Base-by-base conservation (phyloP, 768 basidiomycete genomes). In the Rubroboletus pulcherrimus region DNA sequence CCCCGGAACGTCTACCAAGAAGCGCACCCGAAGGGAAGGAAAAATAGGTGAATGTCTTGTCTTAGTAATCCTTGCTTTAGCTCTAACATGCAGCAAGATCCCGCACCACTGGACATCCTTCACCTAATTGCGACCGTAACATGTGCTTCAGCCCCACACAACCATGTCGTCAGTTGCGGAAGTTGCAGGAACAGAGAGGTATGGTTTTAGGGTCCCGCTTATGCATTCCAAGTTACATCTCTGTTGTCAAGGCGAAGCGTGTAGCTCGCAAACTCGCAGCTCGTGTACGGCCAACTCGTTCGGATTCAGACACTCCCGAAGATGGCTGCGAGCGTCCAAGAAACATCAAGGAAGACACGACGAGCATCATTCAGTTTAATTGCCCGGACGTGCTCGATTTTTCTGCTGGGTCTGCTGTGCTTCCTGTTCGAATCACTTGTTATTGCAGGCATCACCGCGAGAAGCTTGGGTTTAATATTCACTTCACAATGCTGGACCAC, bases 381-480 rank as follows among this genome's bases (percentile, higher is more conserved):
- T 96, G 94, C 61, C 80, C 91, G 0, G 91, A 95, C 61, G 78
- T 91, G 41, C 81, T 98, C 45, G 92, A 94, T 66, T 93, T 98
- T 69, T 87, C 85, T 7, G 78, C 85, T 12, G 97, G 97, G 21
- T 89, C 91, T 19, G 87, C 86, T 26, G 81, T 91, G 19, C 78
- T 99, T n/a, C 96, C 96, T 8, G 84, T 97, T 37, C 84, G 97
- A 44, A 92, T 99, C 57, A 96, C 96, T 7, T 99, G 97, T 73
- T 99, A 99, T 71, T 98, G 97, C 63, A 86, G 96, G 49, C 97
- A 98, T 77, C 96, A 99, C 74, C 88, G 93, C 57, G 97, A 99
- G 75, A 98, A 97, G 74, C 77, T 88, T 37, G 97, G 97, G 3
- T 98, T 98, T 73, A 87, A 89, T 67, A 85, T 98, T 56, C 87